Conservation (phyloP, 2,329 filamentous ascomycete genomes). For the Diaporthe helianthi region DNA sequence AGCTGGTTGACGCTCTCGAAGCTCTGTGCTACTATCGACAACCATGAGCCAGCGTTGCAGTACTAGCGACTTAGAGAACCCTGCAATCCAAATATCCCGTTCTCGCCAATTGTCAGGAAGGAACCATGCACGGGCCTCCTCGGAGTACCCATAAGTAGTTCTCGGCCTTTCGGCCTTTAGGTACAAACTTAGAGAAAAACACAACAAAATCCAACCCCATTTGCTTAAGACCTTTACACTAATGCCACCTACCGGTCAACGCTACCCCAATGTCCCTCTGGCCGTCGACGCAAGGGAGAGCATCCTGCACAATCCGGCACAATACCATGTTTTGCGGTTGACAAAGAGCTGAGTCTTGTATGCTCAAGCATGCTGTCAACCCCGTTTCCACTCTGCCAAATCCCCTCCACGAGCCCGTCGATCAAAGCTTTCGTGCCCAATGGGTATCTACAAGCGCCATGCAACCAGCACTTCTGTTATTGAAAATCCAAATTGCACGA, state of each 20-base stretch:
- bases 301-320: neutral
- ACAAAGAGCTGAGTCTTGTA: conserved; percentile 11
- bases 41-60: conserved; percentile 23
- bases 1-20: conserved; percentile 19
- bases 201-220: too few species aligned
- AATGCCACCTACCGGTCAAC: conserved; percentile 4
- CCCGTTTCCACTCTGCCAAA: neutral
- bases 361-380: neutral
- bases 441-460: neutral
- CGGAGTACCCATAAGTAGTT: too few species aligned
- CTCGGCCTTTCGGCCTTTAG: too few species aligned
- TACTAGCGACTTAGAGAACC: conserved; percentile 20
- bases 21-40: conserved; percentile 16
- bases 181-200: too few species aligned
- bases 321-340: neutral
- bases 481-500: conserved; percentile 4
- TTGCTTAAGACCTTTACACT: too few species aligned
- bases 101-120: too few species aligned
- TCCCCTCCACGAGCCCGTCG: neutral
- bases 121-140: too few species aligned
- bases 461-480: neutral
- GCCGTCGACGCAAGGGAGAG: conserved; percentile 17
- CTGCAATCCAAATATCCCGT: conserved; percentile 12
- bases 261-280: neutral
- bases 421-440: conserved; percentile 9